A percentile compares a stretch with the other conserved stretches of the same genome.
phyloP scores from a whole-genome alignment of 2,329 filamentous ascomycete genomes.

The Calcarisporium arbuscula region DNA sequence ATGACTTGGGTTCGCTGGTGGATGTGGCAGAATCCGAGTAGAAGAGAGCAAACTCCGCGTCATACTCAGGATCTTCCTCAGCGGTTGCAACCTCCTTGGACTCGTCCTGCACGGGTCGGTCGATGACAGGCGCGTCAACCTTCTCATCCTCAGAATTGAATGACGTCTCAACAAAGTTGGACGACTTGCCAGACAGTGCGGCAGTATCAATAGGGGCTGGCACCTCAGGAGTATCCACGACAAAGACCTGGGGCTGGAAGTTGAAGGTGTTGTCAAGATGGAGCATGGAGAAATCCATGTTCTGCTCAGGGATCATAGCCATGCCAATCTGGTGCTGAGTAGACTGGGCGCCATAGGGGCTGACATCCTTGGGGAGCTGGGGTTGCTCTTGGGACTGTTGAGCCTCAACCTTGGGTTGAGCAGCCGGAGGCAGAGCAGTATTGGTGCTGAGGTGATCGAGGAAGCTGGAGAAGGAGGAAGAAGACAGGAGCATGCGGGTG shows the following conservation, averaged over 20 bases:
- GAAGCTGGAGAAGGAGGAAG: slow-evolving; percentile 76
- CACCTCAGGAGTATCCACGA: slow-evolving; percentile 65
- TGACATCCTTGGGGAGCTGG: slow-evolving; percentile 59
- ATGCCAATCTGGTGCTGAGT: slow-evolving; percentile 68
- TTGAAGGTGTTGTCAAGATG: slow-evolving; percentile 47
- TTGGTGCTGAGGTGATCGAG: slow-evolving; percentile 64
- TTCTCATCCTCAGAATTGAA: slow-evolving; percentile 45
- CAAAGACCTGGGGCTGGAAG: slow-evolving; percentile 67
- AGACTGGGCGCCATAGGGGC: slow-evolving; percentile 50
- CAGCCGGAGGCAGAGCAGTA: slow-evolving; percentile 36
- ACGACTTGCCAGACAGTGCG: slow-evolving; percentile 65
- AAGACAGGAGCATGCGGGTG: slow-evolving; percentile 74
- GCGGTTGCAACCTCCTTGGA: slow-evolving; percentile 19
- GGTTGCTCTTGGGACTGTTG: slow-evolving; percentile 36
- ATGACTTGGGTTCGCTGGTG: slow-evolving; percentile 24
- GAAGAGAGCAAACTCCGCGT: slow-evolving; percentile 57
- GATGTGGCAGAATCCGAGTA: slow-evolving; percentile 32
- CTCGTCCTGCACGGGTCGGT: slow-evolving; percentile 37
- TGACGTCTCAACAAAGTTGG: slow-evolving; percentile 43
- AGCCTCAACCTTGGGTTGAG: slow-evolving; percentile 32
- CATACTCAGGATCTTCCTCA: slow-evolving; percentile 55
- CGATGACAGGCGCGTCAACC: slow-evolving; percentile 48
- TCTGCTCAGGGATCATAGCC: slow-evolving; percentile 76
- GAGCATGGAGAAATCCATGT: slow-evolving; percentile 69
- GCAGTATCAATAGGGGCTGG: slow-evolving; percentile 54